Percentiles rank a stretch among this genome's conserved stretches.
Evolutionary conservation across 1,284 basidiomycete genomes (phyloP).

Genomic region (Ganoderma leucocontextum): DNA sequence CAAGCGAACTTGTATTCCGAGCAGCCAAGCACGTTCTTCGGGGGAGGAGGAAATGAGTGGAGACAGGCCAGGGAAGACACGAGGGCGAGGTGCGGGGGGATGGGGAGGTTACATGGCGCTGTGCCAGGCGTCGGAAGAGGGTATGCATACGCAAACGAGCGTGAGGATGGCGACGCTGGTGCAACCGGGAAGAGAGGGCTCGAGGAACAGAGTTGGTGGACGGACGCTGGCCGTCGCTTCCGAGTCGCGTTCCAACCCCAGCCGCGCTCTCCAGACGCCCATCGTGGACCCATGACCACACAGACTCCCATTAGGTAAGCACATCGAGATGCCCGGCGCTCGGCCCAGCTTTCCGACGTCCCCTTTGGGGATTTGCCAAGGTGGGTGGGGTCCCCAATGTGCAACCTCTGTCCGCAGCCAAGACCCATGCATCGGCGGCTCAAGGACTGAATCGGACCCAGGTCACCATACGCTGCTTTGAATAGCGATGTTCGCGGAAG

Average conservation of each 20-base stretch:
- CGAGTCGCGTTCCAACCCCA: conserved; percentile 8
- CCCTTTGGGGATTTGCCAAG: background rate
- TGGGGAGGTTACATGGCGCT: conserved; percentile 55
- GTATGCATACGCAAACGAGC: conserved; percentile 57
- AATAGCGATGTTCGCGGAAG: background rate
- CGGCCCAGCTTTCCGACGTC: background rate
- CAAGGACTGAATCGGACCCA: background rate
- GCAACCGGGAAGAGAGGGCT: conserved; percentile 12
- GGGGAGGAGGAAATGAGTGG: conserved; percentile 17
- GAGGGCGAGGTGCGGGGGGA: conserved; percentile 23
- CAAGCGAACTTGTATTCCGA: conserved; percentile 13
- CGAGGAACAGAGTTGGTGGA: background rate
- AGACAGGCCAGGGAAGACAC: conserved; percentile 18
- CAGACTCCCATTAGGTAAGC: conserved; percentile 23
- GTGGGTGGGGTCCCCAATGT: background rate
- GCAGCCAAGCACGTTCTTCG: conserved; percentile 32
- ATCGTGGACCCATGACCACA: conserved; percentile 24
- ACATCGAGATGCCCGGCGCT: conserved; percentile 13
- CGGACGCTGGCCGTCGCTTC: background rate
- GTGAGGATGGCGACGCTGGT: conserved; percentile 25
- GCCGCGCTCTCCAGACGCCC: conserved; percentile 8
- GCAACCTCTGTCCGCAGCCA: background rate
- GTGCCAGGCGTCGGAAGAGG: conserved; percentile 44
- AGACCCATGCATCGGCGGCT: background rate
- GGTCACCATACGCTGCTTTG: background rate